These are phyloP conservation scores for Monilinia fructicola DNA, from an alignment of 2,329 filamentous ascomycete genomes.

Conservation along the genomic window DNA sequence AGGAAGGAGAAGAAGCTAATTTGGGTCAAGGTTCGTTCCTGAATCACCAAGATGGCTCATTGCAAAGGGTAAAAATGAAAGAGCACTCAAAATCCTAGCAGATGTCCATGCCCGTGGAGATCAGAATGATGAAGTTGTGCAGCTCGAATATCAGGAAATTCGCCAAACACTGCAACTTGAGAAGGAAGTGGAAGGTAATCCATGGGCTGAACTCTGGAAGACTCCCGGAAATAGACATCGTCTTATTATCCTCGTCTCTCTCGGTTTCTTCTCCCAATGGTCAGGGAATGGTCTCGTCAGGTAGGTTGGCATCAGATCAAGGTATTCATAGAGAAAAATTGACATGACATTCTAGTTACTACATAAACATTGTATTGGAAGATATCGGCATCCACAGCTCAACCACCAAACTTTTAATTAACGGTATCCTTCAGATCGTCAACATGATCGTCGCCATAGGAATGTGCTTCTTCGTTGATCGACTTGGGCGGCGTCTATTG, in stretches of 20 bases:
- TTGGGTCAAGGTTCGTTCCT: constrained; percentile 40
- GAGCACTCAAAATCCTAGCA: constrained; percentile 54
- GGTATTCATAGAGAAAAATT: neutral
- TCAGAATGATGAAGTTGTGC: constrained; percentile 43
- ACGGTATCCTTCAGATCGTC: constrained; percentile 36
- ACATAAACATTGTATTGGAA: constrained; percentile 42
- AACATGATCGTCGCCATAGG: constrained; percentile 33
- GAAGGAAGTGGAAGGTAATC: constrained; percentile 47
- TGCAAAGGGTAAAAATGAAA: constrained; percentile 64
- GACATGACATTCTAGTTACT: constrained; percentile 33
- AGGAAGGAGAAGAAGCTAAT: neutral
- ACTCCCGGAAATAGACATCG: constrained; percentile 55
- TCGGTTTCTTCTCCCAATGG: constrained; percentile 59
- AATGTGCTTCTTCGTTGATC: constrained; percentile 39
- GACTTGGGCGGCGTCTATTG: constrained; percentile 35
- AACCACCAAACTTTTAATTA: constrained; percentile 43
- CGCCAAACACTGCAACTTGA: constrained; percentile 46
- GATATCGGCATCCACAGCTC: constrained; percentile 43
- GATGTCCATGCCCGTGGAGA: constrained; percentile 48
- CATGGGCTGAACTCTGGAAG: constrained; percentile 50
- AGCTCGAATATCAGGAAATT: constrained; percentile 47
- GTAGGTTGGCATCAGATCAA: neutral
- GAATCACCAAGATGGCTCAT: constrained; percentile 55
- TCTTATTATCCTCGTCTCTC: constrained; percentile 52
- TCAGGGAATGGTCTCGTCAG: constrained; percentile 52